Evolutionary conservation across 163 green algal species (phyloP).

Genomic region (Chlamydomonas reinhardtii): DNA sequence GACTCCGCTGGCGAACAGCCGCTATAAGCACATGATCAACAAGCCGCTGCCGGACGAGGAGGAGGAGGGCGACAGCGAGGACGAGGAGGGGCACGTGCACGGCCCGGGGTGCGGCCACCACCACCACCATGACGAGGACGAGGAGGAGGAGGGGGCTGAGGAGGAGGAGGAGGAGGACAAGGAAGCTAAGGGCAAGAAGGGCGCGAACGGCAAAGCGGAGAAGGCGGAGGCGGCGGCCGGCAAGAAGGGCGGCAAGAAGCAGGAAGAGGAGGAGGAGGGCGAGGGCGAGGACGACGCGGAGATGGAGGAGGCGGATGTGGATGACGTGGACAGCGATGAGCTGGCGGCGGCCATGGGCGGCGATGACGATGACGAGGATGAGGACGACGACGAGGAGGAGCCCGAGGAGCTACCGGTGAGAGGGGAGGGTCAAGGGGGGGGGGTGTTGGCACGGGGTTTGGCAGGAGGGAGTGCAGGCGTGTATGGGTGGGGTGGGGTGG

Average conservation of each 20-base stretch:
- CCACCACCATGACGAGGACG: constrained; percentile 17
- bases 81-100: neutral
- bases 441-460: neutral
- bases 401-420: constrained; percentile 3
- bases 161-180: constrained; percentile 36
- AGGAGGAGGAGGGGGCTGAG: constrained; percentile 26
- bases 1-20: constrained; percentile 75
- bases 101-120: neutral
- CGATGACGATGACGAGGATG: too few relatives aligned
- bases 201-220: neutral
- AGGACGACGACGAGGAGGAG: constrained; percentile 5
- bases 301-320: too few relatives aligned
- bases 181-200: constrained; percentile 1
- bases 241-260: too few relatives aligned
- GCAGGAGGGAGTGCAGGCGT: neutral
- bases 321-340: too few relatives aligned
- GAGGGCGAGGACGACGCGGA: too few relatives aligned
- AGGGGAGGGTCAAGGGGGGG: neutral
- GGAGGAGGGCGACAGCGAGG: constrained; percentile 23
- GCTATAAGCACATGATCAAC: constrained; percentile 73
- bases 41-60: neutral
- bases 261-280: too few relatives aligned
- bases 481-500: neutral
- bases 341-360: too few relatives aligned
- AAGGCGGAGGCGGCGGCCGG: too few relatives aligned